phyloP scores from a whole-genome alignment of 2,329 filamentous ascomycete genomes.

The Phyllosticta paracitricarpa region DNA sequence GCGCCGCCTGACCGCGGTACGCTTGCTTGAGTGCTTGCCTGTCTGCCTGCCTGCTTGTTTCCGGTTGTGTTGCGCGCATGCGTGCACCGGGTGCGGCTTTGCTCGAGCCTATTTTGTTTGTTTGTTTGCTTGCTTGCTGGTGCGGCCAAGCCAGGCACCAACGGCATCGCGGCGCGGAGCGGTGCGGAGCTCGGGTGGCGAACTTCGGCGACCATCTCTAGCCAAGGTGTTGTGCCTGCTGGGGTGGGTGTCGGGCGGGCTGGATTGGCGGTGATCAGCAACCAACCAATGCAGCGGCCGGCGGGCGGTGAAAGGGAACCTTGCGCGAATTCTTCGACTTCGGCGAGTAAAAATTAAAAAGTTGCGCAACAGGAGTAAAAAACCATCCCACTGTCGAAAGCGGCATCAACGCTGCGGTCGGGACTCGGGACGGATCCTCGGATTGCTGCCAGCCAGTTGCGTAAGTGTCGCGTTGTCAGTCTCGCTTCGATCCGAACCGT shows the following conservation, averaged over 20 bases:
- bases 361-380: not conserved
- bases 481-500: conserved; percentile 6
- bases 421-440: not conserved
- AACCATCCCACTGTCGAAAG: not conserved
- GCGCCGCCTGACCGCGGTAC: not conserved
- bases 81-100: too few species aligned
- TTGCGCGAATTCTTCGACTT: not conserved
- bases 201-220: not conserved
- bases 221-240: not conserved
- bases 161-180: not conserved
- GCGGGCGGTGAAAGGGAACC: not conserved
- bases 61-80: too few species aligned
- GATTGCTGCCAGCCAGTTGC: not conserved
- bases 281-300: too few species aligned
- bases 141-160: not conserved
- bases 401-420: not conserved
- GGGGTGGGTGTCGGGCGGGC: not conserved
- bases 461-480: not conserved
- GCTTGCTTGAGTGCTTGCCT: not conserved
- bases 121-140: too few species aligned
- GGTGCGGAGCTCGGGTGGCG: not conserved
- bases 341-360: not conserved
- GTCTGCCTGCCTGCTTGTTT: too few species aligned
- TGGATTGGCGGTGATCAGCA: not conserved
- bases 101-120: too few species aligned